phyloP scores from a whole-genome alignment of 345 rosid species.

The Aquilaria yunnanensis region DNA sequence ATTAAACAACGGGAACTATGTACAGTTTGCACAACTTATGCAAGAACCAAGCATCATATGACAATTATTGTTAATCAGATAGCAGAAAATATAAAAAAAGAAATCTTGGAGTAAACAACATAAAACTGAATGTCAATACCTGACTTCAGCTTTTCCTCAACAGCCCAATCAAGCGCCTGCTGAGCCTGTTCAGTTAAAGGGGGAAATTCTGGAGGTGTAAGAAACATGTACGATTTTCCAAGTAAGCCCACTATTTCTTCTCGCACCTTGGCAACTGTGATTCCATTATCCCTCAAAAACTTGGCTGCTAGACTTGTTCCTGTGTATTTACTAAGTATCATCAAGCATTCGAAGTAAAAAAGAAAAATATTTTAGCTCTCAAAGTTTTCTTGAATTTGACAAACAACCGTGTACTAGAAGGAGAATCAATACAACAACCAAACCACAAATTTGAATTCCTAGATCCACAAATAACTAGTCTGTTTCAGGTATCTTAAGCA shows the following conservation, averaged over 20 bases:
- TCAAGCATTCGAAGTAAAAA: background rate
- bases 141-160: conserved; percentile 77
- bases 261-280: conserved; percentile 64
- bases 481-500: background rate
- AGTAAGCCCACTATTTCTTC: conserved; percentile 66
- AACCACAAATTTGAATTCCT: background rate
- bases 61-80: too few relatives aligned
- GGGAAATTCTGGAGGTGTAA: conserved; percentile 75
- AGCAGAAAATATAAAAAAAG: too few relatives aligned
- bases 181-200: conserved; percentile 84
- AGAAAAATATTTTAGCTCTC: background rate
- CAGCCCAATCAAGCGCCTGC: conserved; percentile 79
- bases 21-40: too few relatives aligned
- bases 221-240: conserved; percentile 74
- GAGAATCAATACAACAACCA: background rate
- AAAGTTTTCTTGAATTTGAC: background rate
- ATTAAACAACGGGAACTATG: too few relatives aligned
- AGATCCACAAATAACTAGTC: background rate
- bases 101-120: too few relatives aligned
- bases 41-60: too few relatives aligned
- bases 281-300: conserved; percentile 74
- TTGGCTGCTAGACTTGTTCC: conserved; percentile 88
- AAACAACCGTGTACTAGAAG: background rate
- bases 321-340: conserved; percentile 14
- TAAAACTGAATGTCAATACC: conserved; percentile 26